These are phyloP conservation scores for Effrenium voratum DNA, from an alignment of 73 alveolate genomes.

Conservation along the genomic window DNA sequence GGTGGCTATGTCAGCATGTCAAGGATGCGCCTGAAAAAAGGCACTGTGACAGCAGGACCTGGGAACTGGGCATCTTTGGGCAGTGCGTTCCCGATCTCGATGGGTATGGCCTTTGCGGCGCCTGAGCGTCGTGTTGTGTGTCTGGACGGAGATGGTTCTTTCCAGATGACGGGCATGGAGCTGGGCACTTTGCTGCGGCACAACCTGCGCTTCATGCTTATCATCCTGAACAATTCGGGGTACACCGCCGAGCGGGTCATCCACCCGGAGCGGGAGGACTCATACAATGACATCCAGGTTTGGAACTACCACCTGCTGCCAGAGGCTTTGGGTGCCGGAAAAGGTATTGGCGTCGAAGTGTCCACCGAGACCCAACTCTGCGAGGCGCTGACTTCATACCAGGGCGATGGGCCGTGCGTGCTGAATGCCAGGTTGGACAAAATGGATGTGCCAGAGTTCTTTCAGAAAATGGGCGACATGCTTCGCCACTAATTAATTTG, in stretches of 20 bases:
- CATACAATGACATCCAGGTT: slow-evolving; percentile 3
- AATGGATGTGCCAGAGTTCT: background rate
- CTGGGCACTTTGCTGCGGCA: background rate
- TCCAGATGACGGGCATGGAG: slow-evolving; percentile 20
- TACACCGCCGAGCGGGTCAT: slow-evolving; percentile 27
- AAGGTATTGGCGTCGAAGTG: background rate
- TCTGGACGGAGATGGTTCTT: slow-evolving; percentile 10
- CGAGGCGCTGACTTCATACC: background rate
- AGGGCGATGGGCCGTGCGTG: background rate
- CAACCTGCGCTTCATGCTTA: background rate
- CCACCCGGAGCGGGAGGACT: slow-evolving; percentile 38
- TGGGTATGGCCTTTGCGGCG: slow-evolving; percentile 17
- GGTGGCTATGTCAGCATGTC: slow-evolving; percentile 8
- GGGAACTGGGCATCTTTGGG: slow-evolving; percentile 16
- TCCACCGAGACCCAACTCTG: background rate
- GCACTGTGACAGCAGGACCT: background rate
- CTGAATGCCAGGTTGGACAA: slow-evolving; percentile 18
- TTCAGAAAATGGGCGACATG: background rate
- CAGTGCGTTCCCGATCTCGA: background rate
- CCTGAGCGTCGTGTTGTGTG: slow-evolving; percentile 8
- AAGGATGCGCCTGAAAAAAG: background rate
- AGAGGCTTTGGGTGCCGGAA: slow-evolving; percentile 19
- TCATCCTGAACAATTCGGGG: background rate
- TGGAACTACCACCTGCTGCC: slow-evolving; percentile 33
- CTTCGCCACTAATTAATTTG: background rate